A percentile compares a stretch with the other conserved stretches of the same genome.
phyloP scores from a whole-genome alignment of 1,284 basidiomycete species.

The Tilletia setariae region DNA sequence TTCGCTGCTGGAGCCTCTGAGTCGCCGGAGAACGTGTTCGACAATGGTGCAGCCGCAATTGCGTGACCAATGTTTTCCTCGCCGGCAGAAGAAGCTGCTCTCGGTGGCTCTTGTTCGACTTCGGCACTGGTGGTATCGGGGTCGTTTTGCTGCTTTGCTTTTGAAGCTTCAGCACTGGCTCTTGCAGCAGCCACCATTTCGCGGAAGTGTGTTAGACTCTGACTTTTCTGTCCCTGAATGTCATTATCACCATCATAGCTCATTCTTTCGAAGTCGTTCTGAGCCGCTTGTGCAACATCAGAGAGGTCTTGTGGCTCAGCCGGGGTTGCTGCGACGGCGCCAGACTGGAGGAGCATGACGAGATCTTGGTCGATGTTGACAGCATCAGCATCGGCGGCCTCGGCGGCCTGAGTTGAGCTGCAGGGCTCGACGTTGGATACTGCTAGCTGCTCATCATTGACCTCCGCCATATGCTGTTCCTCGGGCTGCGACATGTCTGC shows the following conservation, averaged over 20 bases:
- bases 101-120: too few species aligned
- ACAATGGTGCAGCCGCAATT: not conserved
- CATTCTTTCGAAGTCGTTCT: not conserved
- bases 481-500: too few species aligned
- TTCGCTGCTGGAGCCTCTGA: not conserved
- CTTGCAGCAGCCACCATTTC: slow-evolving; percentile 2
- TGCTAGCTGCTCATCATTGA: not conserved
- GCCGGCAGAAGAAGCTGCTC: too few species aligned
- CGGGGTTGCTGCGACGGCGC: not conserved
- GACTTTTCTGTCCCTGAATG: not conserved
- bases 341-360: slow-evolving; percentile 3
- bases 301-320: not conserved
- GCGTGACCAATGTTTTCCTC: too few species aligned
- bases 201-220: slow-evolving; percentile 10
- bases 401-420: not conserved
- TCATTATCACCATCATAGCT: not conserved
- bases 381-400: not conserved
- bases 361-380: not conserved
- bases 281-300: not conserved
- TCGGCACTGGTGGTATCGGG: too few species aligned
- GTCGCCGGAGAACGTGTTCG: not conserved
- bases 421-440: not conserved
- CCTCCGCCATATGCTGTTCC: too few species aligned
- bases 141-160: not conserved
- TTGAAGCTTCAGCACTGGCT: not conserved